Conservation (phyloP, 2,329 filamentous ascomycete genomes). For the Diaporthe citrichinensis region DNA sequence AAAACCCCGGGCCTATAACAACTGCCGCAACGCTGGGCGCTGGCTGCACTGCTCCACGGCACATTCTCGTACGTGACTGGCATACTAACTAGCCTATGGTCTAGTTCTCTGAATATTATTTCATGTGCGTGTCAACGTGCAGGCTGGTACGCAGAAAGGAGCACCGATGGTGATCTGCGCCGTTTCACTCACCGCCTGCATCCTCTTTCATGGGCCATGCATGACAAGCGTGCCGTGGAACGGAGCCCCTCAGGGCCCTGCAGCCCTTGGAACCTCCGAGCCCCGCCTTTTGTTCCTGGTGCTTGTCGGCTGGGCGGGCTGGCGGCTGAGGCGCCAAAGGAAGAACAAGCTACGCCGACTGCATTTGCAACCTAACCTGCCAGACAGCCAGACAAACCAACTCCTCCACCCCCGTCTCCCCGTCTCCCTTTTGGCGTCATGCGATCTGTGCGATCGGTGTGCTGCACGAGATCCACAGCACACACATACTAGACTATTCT, state of each 20-base stretch:
- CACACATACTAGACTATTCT: neutral
- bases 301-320: constrained; percentile 17
- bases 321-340: constrained; percentile 23
- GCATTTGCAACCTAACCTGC: neutral
- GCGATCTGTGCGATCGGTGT: constrained; percentile 25
- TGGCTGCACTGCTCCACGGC: neutral
- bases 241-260: constrained; percentile 16
- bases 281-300: constrained; percentile 22
- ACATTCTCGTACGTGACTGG: neutral
- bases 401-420: neutral
- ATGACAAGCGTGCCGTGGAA: constrained; percentile 25
- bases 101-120: neutral
- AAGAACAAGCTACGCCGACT: constrained; percentile 3
- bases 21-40: neutral
- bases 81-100: neutral
- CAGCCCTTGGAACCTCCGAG: constrained; percentile 10
- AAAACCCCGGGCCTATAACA: constrained; percentile 8
- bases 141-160: constrained; percentile 24
- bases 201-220: constrained; percentile 25
- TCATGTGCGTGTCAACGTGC: neutral
- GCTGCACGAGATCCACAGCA: constrained; percentile 17
- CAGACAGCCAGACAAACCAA: neutral
- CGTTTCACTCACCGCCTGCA: constrained; percentile 27
- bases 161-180: constrained; percentile 7
- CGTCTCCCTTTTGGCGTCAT: neutral